Evolutionary conservation across 2,329 filamentous ascomycete species (phyloP).

Genomic region (Venturia asperata): DNA sequence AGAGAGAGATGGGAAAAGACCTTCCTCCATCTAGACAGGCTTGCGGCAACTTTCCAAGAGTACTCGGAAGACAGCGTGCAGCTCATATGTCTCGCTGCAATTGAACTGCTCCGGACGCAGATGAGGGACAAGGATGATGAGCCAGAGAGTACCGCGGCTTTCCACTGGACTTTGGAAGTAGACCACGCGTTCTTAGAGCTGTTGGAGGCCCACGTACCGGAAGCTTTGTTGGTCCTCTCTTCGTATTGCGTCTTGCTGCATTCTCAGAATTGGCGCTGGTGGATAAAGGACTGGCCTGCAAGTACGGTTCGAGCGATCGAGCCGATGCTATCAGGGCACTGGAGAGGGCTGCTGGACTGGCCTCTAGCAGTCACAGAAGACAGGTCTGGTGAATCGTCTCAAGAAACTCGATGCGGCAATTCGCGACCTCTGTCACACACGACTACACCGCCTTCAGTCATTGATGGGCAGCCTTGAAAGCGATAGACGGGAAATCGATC

Average conservation of each 20-base stretch:
- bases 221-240: background rate
- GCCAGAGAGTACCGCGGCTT: background rate
- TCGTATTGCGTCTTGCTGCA: background rate
- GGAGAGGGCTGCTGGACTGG: no score
- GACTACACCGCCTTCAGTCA: no score
- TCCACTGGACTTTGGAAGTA: background rate
- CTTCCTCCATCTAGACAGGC: background rate
- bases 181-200: background rate
- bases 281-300: background rate
- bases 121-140: background rate
- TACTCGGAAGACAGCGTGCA: background rate
- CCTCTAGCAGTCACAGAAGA: no score
- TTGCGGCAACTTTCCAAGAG: background rate
- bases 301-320: background rate
- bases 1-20: background rate
- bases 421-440: no score
- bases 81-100: background rate
- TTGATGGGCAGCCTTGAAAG: no score
- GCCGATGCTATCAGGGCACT: no score
- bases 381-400: no score
- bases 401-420: no score
- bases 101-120: background rate
- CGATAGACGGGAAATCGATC: no score
- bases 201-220: background rate
- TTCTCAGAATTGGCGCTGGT: background rate